Conservation (phyloP, 139 green algal species). For the Chlorella sp. region DNA sequence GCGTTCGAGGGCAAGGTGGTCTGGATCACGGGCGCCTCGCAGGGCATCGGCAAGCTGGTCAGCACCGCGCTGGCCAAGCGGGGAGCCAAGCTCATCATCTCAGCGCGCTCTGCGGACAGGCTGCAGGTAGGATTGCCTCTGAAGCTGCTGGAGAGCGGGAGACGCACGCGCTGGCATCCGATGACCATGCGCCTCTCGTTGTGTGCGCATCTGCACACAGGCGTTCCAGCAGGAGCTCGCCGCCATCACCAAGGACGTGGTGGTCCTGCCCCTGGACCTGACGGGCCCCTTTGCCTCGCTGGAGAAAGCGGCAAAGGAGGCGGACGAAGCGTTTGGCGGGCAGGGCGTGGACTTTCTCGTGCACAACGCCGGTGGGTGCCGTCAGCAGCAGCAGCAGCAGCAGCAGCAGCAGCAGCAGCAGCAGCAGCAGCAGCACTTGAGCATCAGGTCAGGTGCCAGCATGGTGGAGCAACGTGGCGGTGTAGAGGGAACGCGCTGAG, state of each 20-base stretch:
- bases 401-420: too few species aligned
- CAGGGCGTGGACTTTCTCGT: slow-evolving; percentile 63
- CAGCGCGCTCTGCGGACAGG: slow-evolving; percentile 32
- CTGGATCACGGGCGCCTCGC: slow-evolving; percentile 74
- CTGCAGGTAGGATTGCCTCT: slow-evolving; percentile 17
- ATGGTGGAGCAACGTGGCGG: too few species aligned
- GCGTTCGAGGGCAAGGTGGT: slow-evolving; percentile 62
- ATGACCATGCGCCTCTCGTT: too few species aligned
- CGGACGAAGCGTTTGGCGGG: slow-evolving; percentile 45
- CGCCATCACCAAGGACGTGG: slow-evolving; percentile 3
- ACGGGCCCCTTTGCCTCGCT: slow-evolving; percentile 16
- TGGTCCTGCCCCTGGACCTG: slow-evolving; percentile 72
- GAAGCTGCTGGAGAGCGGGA: too few species aligned
- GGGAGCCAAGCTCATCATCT: slow-evolving; percentile 65
- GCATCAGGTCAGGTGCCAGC: too few species aligned
- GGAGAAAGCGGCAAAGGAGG: slow-evolving; percentile 30
- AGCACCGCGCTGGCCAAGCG: slow-evolving; percentile 48
- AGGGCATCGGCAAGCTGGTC: slow-evolving; percentile 64
- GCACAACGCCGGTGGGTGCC: slow-evolving; percentile 70
- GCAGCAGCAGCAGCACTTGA: too few species aligned
- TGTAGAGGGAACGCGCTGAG: background rate
- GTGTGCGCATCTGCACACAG: background rate
- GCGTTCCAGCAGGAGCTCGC: background rate
- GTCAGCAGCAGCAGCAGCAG: too few species aligned
- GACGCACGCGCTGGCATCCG: too few species aligned